Evolutionary conservation across 2,329 filamentous ascomycete species (phyloP).

Genomic region (Phyllosticta citriasiana): DNA sequence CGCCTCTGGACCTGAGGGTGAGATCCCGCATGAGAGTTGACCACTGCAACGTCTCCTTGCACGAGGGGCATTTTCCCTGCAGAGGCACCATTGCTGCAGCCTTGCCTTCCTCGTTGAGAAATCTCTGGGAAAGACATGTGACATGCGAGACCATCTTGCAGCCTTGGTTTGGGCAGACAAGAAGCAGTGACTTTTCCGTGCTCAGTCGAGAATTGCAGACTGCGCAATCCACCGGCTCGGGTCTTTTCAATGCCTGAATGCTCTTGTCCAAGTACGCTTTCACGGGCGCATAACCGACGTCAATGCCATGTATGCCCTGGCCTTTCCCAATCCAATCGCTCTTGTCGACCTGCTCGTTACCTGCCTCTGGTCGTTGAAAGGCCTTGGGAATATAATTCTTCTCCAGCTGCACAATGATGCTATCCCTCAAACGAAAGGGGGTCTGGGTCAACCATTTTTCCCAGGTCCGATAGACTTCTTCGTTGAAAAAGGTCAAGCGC

Average conservation of each 20-base stretch:
- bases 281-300: slow-evolving; percentile 43
- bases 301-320: slow-evolving; percentile 35
- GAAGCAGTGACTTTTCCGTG: slow-evolving; percentile 29
- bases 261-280: slow-evolving; percentile 45
- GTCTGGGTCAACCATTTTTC: slow-evolving; percentile 28
- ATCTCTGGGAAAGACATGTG: slow-evolving; percentile 43
- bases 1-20: slow-evolving; percentile 60
- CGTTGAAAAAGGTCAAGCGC: slow-evolving; percentile 64
- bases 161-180: slow-evolving; percentile 41
- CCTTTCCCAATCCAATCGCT: slow-evolving; percentile 12
- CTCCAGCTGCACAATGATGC: slow-evolving; percentile 49
- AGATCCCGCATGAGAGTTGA: slow-evolving; percentile 72
- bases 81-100: slow-evolving; percentile 51
- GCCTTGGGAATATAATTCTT: neutral
- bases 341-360: slow-evolving; percentile 12
- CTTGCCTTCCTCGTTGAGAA: slow-evolving; percentile 35
- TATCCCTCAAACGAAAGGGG: slow-evolving; percentile 28
- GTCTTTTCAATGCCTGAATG: slow-evolving; percentile 19
- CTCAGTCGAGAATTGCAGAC: slow-evolving; percentile 38
- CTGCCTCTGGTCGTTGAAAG: neutral
- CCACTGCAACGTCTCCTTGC: slow-evolving; percentile 57
- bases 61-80: slow-evolving; percentile 61
- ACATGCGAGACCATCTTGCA: slow-evolving; percentile 46
- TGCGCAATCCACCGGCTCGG: slow-evolving; percentile 30
- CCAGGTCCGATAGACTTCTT: slow-evolving; percentile 64